phyloP scores from a whole-genome alignment of 306 rosid genomes.

The Lathyrus sativus region DNA sequence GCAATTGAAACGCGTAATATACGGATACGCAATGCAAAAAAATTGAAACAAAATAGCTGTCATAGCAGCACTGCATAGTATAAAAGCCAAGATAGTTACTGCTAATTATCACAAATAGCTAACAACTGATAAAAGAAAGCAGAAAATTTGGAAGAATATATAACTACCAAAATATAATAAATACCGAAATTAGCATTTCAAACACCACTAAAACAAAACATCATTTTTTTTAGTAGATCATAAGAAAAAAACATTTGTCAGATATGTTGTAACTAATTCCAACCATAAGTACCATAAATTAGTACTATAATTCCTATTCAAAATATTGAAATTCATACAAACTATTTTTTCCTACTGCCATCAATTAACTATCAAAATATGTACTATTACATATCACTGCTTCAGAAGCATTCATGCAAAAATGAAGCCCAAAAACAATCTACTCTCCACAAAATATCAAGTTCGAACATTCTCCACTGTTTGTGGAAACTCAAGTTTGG shows the following conservation, averaged over 20 bases:
- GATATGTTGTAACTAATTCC: constrained; percentile 16
- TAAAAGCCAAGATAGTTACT: no score
- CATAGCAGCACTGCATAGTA: no score
- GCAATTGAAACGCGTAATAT: no score
- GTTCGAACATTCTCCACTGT: constrained; percentile 56
- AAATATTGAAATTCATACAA: constrained; percentile 10
- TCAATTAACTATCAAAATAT: constrained; percentile 24
- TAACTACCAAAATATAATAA: background rate
- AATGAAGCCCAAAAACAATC: constrained; percentile 31
- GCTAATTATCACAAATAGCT: background rate
- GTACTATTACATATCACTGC: constrained; percentile 31
- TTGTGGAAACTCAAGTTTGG: constrained; percentile 54
- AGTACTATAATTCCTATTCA: constrained; percentile 23
- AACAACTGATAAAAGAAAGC: background rate
- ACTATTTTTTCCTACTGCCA: background rate
- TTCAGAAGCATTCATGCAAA: constrained; percentile 30
- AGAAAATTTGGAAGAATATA: background rate
- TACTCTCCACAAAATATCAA: constrained; percentile 37
- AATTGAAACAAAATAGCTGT: no score
- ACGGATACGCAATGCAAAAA: no score
- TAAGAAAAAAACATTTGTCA: constrained; percentile 24
- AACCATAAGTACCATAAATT: constrained; percentile 3
- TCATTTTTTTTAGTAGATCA: background rate
- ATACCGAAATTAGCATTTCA: constrained; percentile 8
- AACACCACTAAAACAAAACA: background rate